phyloP scores from a whole-genome alignment of 2,329 filamentous ascomycete species.

The Pseudogymnoascus pannorum region DNA sequence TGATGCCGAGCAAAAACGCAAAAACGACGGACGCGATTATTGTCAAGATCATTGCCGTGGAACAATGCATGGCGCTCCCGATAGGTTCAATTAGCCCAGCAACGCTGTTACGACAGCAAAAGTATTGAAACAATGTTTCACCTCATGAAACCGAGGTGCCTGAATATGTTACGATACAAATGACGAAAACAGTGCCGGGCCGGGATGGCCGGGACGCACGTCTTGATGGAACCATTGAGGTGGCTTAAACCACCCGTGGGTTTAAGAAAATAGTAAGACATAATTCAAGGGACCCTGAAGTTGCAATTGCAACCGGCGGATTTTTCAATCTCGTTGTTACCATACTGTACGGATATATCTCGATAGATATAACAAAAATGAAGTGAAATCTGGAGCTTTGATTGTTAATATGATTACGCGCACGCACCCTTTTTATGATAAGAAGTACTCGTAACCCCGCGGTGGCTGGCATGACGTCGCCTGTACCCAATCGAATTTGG shows the following conservation, averaged over 20 bases:
- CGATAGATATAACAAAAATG: neutral
- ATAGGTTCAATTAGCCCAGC: constrained; percentile 4
- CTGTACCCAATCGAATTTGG: neutral
- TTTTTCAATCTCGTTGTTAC: neutral
- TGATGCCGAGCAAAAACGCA: neutral
- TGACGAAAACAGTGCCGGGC: constrained; percentile 6
- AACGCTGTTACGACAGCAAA: neutral
- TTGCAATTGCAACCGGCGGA: constrained; percentile 5
- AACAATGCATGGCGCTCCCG: neutral
- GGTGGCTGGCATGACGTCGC: constrained; percentile 1
- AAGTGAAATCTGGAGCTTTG: neutral
- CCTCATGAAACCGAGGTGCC: constrained; percentile 11
- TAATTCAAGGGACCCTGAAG: constrained; percentile 1
- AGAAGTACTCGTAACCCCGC: neutral
- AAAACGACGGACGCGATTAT: neutral
- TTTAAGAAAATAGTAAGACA: constrained; percentile 6
- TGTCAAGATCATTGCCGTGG: neutral
- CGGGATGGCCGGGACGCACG: neutral
- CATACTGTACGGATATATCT: neutral
- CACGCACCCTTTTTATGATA: neutral
- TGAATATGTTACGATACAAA: constrained; percentile 3
- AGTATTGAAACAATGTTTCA: constrained; percentile 10
- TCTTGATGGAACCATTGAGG: constrained; percentile 1
- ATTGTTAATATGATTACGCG: neutral
- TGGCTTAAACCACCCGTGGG: constrained; percentile 2